Evolutionary conservation across 345 rosid genomes (phyloP).

Genomic region (Sonneratia alba): DNA sequence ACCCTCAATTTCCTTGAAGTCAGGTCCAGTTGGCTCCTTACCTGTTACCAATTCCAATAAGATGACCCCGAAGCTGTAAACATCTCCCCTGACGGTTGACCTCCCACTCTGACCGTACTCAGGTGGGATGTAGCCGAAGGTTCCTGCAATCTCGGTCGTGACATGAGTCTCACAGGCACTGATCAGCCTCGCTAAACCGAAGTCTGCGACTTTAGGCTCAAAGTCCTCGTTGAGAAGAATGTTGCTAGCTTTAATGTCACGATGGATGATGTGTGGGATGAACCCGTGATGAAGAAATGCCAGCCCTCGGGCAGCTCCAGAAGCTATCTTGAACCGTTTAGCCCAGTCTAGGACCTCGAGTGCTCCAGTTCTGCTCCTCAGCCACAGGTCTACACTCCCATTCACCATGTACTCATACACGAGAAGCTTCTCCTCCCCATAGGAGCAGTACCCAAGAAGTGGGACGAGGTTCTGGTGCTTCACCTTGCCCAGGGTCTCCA

Average conservation of each 20-base stretch:
- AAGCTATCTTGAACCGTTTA: conserved; percentile 64
- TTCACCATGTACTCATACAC: conserved; percentile 88
- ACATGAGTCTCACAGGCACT: conserved; percentile 93
- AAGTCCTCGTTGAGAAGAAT: conserved; percentile 59
- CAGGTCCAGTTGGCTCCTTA: conserved; percentile 91
- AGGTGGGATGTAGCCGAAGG: conserved; percentile 86
- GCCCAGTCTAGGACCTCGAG: conserved; percentile 67
- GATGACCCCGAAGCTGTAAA: conserved; percentile 85
- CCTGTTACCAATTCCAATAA: conserved; percentile 78
- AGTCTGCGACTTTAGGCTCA: conserved; percentile 85
- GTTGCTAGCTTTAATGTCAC: conserved; percentile 90
- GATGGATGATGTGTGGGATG: conserved; percentile 85
- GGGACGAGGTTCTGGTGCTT: conserved; percentile 85
- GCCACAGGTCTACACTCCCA: conserved; percentile 84
- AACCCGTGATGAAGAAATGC: conserved; percentile 83
- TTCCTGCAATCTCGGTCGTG: conserved; percentile 74
- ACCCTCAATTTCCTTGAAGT: conserved; percentile 86
- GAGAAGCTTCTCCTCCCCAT: conserved; percentile 75
- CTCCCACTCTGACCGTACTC: conserved; percentile 88
- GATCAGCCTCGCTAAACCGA: conserved; percentile 80
- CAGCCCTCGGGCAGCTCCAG: conserved; percentile 71
- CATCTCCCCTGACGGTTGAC: conserved; percentile 76
- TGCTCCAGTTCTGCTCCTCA: conserved; percentile 52
- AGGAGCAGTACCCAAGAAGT: conserved; percentile 75
- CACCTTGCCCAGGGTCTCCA: conserved; percentile 93